phyloP scores from a whole-genome alignment of 2,329 filamentous ascomycete genomes.

The Fusarium irregulare region DNA sequence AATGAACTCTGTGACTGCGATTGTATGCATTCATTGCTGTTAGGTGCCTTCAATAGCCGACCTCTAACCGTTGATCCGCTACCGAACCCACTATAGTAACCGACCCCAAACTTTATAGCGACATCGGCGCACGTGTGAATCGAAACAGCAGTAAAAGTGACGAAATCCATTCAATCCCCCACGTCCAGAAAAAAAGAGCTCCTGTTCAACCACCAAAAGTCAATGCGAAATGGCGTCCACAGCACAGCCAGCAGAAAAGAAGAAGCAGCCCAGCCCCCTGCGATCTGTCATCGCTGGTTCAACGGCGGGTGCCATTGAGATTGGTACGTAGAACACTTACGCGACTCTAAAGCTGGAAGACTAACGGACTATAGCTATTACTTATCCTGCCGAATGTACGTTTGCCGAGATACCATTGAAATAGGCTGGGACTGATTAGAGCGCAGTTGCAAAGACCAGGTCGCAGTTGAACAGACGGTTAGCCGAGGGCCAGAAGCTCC shows the following conservation, averaged over 20 bases:
- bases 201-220: not conserved
- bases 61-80: not conserved
- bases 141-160: conserved; percentile 36
- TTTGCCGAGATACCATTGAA: conserved; percentile 15
- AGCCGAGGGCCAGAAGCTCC: conserved; percentile 84
- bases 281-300: conserved; percentile 93
- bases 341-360: not conserved
- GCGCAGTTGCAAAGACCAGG: conserved; percentile 88
- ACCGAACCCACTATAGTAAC: conserved; percentile 5
- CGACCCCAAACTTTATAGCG: conserved; percentile 27
- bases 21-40: too few relatives aligned
- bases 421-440: conserved; percentile 17
- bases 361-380: conserved; percentile 69
- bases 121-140: conserved; percentile 42
- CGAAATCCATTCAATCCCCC: conserved; percentile 41
- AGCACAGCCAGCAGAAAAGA: conserved; percentile 47
- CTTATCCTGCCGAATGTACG: conserved; percentile 92
- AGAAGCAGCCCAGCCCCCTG: conserved; percentile 75
- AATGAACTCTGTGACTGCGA: not conserved
- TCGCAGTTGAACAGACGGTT: conserved; percentile 91
- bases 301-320: conserved; percentile 94
- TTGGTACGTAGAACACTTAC: conserved; percentile 66
- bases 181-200: conserved; percentile 28
- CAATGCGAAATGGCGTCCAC: conserved; percentile 47
- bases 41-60: not conserved